phyloP scores from a whole-genome alignment of 768 basidiomycete species.

The Tulasnella sp. region DNA sequence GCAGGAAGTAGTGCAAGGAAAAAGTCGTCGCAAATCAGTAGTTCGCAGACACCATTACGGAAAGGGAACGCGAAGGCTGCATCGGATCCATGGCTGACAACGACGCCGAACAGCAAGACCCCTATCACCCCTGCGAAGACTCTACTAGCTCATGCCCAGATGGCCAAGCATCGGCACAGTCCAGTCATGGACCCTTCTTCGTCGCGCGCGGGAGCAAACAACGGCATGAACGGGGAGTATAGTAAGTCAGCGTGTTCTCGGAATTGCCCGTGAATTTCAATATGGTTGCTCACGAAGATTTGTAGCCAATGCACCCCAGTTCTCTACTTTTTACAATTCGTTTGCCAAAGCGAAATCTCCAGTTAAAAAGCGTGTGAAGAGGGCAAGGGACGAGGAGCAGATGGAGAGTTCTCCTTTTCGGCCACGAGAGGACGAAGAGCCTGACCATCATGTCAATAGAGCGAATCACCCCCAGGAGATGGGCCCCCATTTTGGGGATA shows the following conservation, averaged over 20 bases:
- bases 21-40: background rate
- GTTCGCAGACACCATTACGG: background rate
- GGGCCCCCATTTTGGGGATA: too few relatives aligned
- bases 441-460: too few relatives aligned
- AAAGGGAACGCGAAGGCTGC: background rate
- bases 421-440: too few relatives aligned
- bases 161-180: too few relatives aligned
- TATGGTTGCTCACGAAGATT: too few relatives aligned
- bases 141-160: too few relatives aligned
- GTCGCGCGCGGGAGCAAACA: background rate
- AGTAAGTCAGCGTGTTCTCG: too few relatives aligned
- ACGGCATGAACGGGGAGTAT: background rate
- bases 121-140: too few relatives aligned
- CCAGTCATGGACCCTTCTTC: too few relatives aligned
- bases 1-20: background rate
- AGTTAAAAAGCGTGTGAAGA: conserved; percentile 2
- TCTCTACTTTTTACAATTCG: conserved; percentile 6
- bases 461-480: too few relatives aligned
- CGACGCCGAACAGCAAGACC: too few relatives aligned
- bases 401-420: background rate
- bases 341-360: conserved; percentile 8
- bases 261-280: too few relatives aligned
- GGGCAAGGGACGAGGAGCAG: background rate
- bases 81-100: background rate
- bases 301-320: background rate